Conservation (phyloP, 441 rosid genomes). For the Adansonia rubrostipa region DNA sequence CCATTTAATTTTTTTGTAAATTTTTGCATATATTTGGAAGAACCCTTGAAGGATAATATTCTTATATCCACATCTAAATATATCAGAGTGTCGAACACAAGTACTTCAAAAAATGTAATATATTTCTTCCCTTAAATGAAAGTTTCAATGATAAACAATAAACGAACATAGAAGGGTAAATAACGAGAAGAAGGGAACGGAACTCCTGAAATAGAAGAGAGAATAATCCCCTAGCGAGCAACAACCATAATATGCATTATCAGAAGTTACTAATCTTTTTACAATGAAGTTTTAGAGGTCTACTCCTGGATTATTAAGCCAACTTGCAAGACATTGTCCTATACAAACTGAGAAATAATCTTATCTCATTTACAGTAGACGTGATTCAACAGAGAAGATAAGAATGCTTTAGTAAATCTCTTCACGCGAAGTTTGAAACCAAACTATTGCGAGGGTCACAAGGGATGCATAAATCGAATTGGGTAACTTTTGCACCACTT, state of each 20-base stretch:
- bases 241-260: background rate
- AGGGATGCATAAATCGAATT: constrained; percentile 78
- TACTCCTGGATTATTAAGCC: constrained; percentile 13
- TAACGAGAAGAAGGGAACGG: background rate
- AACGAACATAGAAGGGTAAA: background rate
- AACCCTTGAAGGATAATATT: no score
- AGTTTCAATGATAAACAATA: background rate
- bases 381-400: constrained; percentile 9
- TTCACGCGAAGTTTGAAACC: constrained; percentile 54
- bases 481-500: constrained; percentile 76
- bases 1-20: no score
- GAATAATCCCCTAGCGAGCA: background rate
- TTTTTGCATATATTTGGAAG: no score
- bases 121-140: background rate
- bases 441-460: constrained; percentile 72
- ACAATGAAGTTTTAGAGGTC: background rate
- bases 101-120: background rate
- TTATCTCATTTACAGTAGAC: background rate
- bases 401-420: constrained; percentile 27
- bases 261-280: background rate
- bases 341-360: background rate
- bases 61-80: no score
- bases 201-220: background rate
- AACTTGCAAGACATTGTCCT: constrained; percentile 5
- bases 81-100: no score